Base-by-base conservation (phyloP, 257 asterid species). In the Przewalskia tangutica region DNA sequence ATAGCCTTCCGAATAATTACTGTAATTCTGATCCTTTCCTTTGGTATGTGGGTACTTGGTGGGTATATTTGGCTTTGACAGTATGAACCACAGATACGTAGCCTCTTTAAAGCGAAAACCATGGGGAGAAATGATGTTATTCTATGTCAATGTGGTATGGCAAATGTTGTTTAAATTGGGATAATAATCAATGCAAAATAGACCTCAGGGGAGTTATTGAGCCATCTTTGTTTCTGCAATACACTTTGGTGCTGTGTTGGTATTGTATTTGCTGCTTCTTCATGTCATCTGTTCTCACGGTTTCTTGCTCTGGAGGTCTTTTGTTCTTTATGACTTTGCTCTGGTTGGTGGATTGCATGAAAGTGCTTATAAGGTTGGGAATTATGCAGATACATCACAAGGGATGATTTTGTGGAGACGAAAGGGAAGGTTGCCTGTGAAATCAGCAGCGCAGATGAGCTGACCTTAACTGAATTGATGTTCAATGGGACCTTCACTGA, bases 361-460 rank as follows among this genome's bases (percentile, higher is more conserved):
- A 84, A 67, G 77, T 65, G 58, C 83, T 84, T 63, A 76, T 78
- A 5, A 77, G 84, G 71, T 81, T 78, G 38, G 20, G 63, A 84
- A 13, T 80, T 80, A 62, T 87, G 79, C 96, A 95, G 99, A 84
- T 91, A 94, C 81, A 81, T 90, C 81, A 90, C 95, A 16, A 87
- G 90, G 36, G 98, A 89, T 68, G 97, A 91, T 51, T 97, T 92
- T 64, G 97, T 95, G 75, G 95, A 94, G 91, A 86, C 91, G 18
- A 95, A 95, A 90, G 99, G 98, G 73, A 95, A 92, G 84, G 97
- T 95, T 82, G 98, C 97, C 18, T 90, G 99, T 83, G 98, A 91
- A 88, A 92, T 95, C 85, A 95, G 99, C 90, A 93, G 97, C 80
- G 99, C 98, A 23, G 99, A 95, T 84, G 99, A 95, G 85, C 86